phyloP scores from a whole-genome alignment of 306 rosid genomes.

The Astragalus glycyphyllos region DNA sequence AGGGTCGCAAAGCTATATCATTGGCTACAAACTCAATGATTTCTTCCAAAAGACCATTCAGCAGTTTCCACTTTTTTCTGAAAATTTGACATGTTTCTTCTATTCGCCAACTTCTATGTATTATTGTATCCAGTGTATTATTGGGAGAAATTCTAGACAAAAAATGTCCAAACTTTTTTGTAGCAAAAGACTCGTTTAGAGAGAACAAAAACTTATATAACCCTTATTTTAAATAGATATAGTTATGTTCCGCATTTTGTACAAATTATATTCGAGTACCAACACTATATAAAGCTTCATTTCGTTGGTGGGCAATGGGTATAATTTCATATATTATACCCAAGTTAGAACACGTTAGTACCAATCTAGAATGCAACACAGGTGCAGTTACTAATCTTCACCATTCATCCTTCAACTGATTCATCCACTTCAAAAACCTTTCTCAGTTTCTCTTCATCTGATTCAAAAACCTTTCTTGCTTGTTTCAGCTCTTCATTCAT shows the following conservation, averaged over 20 bases:
- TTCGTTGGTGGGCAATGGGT: background rate
- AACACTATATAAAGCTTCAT: background rate
- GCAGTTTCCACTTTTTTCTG: too few species aligned
- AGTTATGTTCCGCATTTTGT: background rate
- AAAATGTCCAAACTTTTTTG: too few species aligned
- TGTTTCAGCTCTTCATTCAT: slow-evolving; percentile 95
- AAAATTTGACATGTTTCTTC: too few species aligned
- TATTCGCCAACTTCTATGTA: too few species aligned
- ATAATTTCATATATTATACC: background rate
- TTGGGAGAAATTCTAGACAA: too few species aligned
- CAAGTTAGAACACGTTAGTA: background rate
- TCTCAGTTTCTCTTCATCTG: slow-evolving; percentile 84
- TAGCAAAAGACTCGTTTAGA: too few species aligned
- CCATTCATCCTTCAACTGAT: slow-evolving; percentile 44
- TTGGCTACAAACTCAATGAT: too few species aligned
- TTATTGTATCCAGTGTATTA: too few species aligned
- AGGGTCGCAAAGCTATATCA: too few species aligned
- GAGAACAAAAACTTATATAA: too few species aligned
- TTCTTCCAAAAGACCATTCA: too few species aligned
- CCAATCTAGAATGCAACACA: background rate
- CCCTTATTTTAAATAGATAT: too few species aligned
- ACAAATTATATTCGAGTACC: background rate
- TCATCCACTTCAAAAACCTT: slow-evolving; percentile 79
- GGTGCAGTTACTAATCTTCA: slow-evolving; percentile 22
- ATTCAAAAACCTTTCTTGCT: slow-evolving; percentile 88